Evolutionary conservation across 805 yeast genomes (phyloP).

Genomic region (Candida khao-thaluensis): DNA sequence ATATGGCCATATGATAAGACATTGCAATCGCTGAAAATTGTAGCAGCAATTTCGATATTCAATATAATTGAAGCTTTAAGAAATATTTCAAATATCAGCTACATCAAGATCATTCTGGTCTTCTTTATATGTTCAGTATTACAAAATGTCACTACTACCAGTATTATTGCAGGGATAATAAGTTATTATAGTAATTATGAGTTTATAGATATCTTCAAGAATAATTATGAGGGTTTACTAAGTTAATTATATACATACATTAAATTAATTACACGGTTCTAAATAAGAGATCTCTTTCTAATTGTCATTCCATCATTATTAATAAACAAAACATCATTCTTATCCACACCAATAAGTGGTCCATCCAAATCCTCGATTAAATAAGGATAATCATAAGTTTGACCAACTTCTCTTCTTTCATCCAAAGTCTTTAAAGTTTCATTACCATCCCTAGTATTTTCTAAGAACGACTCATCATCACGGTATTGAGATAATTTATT

Average conservation of each 20-base stretch:
- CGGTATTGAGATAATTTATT: constrained; percentile 25
- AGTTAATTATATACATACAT: background rate
- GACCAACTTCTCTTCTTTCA: constrained; percentile 70
- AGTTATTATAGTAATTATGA: constrained; percentile 15
- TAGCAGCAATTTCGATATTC: constrained; percentile 58
- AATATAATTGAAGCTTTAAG: constrained; percentile 61
- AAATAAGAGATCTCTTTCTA: constrained; percentile 16
- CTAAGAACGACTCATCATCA: constrained; percentile 21
- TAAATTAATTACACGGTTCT: too few relatives aligned
- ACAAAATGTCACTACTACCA: constrained; percentile 12
- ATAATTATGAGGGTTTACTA: constrained; percentile 5
- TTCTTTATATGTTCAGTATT: constrained; percentile 18
- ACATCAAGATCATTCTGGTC: constrained; percentile 16
- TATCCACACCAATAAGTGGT: constrained; percentile 76
- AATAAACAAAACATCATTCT: constrained; percentile 29
- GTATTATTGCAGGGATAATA: constrained; percentile 17
- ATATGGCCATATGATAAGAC: constrained; percentile 93
- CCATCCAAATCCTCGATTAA: constrained; percentile 72
- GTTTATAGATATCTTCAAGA: constrained; percentile 3
- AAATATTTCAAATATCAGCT: constrained; percentile 21
- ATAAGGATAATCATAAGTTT: constrained; percentile 76
- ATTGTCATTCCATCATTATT: constrained; percentile 20
- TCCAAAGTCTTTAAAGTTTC: constrained; percentile 57
- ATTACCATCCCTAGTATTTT: constrained; percentile 16
- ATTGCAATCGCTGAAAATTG: constrained; percentile 58